Conservation (phyloP, 1,284 basidiomycete species). For the Cryptococcus jaspeensis region DNA sequence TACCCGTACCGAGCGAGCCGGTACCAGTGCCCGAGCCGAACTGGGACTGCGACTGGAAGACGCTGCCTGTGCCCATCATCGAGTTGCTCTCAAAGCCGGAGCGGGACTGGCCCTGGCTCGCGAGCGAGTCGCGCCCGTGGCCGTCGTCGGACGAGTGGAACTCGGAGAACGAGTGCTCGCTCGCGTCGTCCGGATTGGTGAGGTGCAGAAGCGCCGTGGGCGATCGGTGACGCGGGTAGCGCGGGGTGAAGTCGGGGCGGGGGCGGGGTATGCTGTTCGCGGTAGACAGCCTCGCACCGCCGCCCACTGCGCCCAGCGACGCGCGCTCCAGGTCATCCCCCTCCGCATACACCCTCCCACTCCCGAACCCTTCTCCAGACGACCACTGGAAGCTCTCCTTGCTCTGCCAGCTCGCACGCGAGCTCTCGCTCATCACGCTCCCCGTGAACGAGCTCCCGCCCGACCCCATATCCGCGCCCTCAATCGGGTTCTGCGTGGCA, state of each 20-base stretch:
- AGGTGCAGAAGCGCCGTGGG: slow-evolving; percentile 35
- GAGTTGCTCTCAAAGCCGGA: slow-evolving; percentile 13
- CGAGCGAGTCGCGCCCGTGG: slow-evolving; percentile 2
- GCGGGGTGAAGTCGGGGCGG: slow-evolving; percentile 46
- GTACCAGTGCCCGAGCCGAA: slow-evolving; percentile 14
- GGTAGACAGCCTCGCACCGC: slow-evolving; percentile 32
- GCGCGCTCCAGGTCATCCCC: slow-evolving; percentile 18
- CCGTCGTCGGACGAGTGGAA: slow-evolving; percentile 27
- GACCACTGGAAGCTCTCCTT: slow-evolving; percentile 49
- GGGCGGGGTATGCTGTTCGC: slow-evolving; percentile 43
- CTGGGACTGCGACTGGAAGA: slow-evolving; percentile 10
- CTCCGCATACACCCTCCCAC: slow-evolving; percentile 9
- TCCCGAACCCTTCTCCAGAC: slow-evolving; percentile 30
- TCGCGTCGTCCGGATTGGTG: slow-evolving; percentile 28
- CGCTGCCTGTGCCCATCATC: slow-evolving; percentile 19
- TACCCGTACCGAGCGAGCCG: slow-evolving; percentile 14
- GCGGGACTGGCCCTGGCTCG: slow-evolving; percentile 3
- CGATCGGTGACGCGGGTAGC: slow-evolving; percentile 45
- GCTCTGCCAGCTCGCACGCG: slow-evolving; percentile 49
- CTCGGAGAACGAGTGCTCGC: slow-evolving; percentile 35
- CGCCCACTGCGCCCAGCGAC: slow-evolving; percentile 15
- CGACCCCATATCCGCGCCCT: slow-evolving; percentile 12
- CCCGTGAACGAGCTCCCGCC: slow-evolving; percentile 44
- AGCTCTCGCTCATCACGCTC: slow-evolving; percentile 32
- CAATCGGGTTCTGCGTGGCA: slow-evolving; percentile 28